Conservation (phyloP, 1,284 basidiomycete genomes). For the Tilletia setariae region DNA sequence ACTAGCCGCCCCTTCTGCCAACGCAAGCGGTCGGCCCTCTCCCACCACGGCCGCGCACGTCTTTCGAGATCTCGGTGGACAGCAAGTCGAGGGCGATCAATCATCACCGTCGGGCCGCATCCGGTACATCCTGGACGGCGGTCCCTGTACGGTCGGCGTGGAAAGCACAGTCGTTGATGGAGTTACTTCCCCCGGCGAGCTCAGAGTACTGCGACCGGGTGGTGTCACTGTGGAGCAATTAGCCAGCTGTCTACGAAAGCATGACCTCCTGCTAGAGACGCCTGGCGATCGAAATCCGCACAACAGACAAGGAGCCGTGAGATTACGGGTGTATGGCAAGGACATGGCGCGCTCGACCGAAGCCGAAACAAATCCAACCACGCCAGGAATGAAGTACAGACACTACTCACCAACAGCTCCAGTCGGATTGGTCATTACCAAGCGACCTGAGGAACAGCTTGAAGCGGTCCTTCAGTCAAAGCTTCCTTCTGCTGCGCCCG, state of each 20-base stretch:
- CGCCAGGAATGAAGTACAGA: conserved; percentile 99
- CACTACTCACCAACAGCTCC: conserved; percentile 78
- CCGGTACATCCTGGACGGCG: conserved; percentile 84
- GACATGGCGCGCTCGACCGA: conserved; percentile 37
- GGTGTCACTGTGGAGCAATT: conserved; percentile 83
- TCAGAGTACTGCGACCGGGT: conserved; percentile 85
- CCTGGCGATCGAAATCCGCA: not conserved
- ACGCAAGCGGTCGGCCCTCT: conserved; percentile 87
- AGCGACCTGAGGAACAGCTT: not conserved
- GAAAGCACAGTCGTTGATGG: conserved; percentile 96
- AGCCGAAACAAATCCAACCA: conserved; percentile 65
- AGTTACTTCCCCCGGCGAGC: conserved; percentile 58
- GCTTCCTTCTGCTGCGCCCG: conserved; percentile 12
- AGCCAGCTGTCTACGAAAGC: conserved; percentile 23
- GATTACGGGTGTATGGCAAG: conserved; percentile 43
- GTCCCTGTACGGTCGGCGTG: conserved; percentile 79
- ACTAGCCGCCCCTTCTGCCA: conserved; percentile 91
- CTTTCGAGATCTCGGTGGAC: conserved; percentile 66
- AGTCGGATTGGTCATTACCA: conserved; percentile 33
- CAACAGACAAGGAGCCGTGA: not conserved
- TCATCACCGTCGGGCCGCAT: conserved; percentile 54
- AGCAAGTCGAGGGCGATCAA: conserved; percentile 53
- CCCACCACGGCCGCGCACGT: conserved; percentile 92
- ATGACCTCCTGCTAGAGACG: conserved; percentile 16
- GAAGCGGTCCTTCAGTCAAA: not conserved